Evolutionary conservation across 169 alveolate species (phyloP).

Genomic region (Eimeria tenella): DNA sequence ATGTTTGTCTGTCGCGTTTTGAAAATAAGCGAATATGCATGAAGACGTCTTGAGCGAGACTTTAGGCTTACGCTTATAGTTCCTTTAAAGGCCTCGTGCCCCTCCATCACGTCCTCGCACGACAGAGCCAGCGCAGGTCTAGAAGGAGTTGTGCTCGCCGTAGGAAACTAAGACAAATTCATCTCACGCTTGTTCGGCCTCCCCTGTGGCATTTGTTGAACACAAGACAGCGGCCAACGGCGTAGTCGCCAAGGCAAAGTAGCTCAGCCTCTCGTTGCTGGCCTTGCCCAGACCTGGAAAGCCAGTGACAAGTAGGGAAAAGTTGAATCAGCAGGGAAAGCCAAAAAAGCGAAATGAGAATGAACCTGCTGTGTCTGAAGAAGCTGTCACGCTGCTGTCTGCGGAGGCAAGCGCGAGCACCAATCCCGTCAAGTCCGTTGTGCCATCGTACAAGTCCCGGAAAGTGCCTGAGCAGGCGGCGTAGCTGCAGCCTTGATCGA

Average conservation of each 20-base stretch:
- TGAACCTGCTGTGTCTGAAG: slow-evolving; percentile 34
- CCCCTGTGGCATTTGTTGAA: slow-evolving; percentile 90
- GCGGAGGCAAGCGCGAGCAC: slow-evolving; percentile 55
- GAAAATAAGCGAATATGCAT: neutral
- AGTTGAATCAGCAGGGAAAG: neutral
- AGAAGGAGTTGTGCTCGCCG: neutral
- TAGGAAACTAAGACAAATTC: slow-evolving; percentile 58
- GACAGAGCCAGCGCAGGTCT: slow-evolving; percentile 81
- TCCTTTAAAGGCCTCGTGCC: slow-evolving; percentile 83
- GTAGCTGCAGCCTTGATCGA: slow-evolving; percentile 88
- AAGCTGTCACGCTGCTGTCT: neutral
- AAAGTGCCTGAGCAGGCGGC: slow-evolving; percentile 87
- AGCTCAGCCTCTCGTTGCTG: slow-evolving; percentile 60
- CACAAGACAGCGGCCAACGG: slow-evolving; percentile 91
- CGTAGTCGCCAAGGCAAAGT: slow-evolving; percentile 89
- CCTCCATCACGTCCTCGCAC: slow-evolving; percentile 81
- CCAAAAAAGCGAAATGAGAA: neutral
- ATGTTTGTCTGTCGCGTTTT: slow-evolving; percentile 86
- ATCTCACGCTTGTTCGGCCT: slow-evolving; percentile 82
- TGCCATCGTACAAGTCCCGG: slow-evolving; percentile 73
- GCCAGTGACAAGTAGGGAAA: neutral
- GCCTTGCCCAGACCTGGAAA: slow-evolving; percentile 55
- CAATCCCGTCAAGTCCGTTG: slow-evolving; percentile 71
- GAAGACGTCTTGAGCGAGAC: neutral
- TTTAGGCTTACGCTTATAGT: slow-evolving; percentile 39